Base-by-base conservation (phyloP, 73 alveolate genomes). In the Urostyla sp. region DNA sequence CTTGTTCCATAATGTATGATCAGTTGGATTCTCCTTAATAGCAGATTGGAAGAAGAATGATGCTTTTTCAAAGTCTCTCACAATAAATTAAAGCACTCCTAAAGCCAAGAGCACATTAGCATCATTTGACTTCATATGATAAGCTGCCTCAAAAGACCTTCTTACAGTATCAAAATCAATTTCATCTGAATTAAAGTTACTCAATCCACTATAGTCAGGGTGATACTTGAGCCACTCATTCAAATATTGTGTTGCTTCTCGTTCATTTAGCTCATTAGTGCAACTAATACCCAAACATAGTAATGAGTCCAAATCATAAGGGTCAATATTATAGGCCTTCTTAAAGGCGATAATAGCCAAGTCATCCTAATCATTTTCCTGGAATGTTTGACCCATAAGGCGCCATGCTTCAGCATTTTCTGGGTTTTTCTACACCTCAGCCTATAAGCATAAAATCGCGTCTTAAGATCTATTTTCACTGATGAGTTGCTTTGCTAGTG, bases 1-100 rank as follows among this genome's bases (percentile, higher is more conserved):
- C 75, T 92, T 90, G 84, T 95, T 95, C 97, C 99, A 95, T 5
- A 90, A 63, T 23, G 90, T 79, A 66, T 92, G 93, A 84, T 95
- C 95, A 1, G 87, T 76, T 18, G 98, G 98, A 49, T 89, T 93
- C 18, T 75, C 80, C 48, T 77, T 52, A 45, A 90, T 66, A 11
- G 96, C 98, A 35, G 74, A 63, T 57, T 72, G 59, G 75, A 92
- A 95, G 60, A 58, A 76, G 2, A 54, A 69, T 15, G 80, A 91
- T 0, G 98, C 94, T 15, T 54, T 61, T 24, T 46, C 76, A 73
- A 85, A 92, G 26, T 87, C 84, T 38, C 97, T 75, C 48, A 56
- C 72, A 46, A 91, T 94, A 44, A 90, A 94, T 43, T 76, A 54
- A 32, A 94, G 80, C 23, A 93, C 90, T 21, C 89, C 92, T 53